phyloP scores from a whole-genome alignment of 306 rosid genomes.

The Elaeagnus macrophylla region DNA sequence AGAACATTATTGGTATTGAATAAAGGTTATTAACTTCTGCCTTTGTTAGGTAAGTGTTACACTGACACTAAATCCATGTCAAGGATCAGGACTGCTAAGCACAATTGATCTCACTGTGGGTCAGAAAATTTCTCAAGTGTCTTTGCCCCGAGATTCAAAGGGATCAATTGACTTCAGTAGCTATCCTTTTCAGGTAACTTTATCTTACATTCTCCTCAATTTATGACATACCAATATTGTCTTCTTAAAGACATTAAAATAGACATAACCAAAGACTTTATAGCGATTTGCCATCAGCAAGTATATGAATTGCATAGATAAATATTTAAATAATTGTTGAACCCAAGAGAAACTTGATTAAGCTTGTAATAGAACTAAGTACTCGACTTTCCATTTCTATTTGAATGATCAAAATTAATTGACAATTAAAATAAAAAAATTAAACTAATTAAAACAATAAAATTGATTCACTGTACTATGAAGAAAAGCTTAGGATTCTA shows the following conservation, averaged over 20 bases:
- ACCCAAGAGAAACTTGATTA: too few species aligned
- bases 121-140: conserved; percentile 76
- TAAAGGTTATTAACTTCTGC: conserved; percentile 17
- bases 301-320: too few species aligned
- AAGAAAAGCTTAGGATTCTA: too few species aligned
- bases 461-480: too few species aligned
- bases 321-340: too few species aligned
- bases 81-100: conserved; percentile 45
- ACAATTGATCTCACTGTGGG: conserved; percentile 42
- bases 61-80: conserved; percentile 54
- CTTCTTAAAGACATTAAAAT: not conserved
- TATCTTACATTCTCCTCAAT: conserved; percentile 11
- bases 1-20: conserved; percentile 5
- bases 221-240: not conserved
- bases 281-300: too few species aligned
- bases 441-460: too few species aligned
- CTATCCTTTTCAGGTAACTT: conserved; percentile 85
- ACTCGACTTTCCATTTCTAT: too few species aligned
- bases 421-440: too few species aligned
- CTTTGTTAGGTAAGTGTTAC: conserved; percentile 51
- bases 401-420: too few species aligned
- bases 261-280: too few species aligned
- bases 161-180: conserved; percentile 81
- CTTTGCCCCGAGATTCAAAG: conserved; percentile 73
- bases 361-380: too few species aligned